Evolutionary conservation across 768 basidiomycete species (phyloP), one percentile per base, ranked within the genome.

Genomic region (Strobilomyces dryophilus): DNA sequence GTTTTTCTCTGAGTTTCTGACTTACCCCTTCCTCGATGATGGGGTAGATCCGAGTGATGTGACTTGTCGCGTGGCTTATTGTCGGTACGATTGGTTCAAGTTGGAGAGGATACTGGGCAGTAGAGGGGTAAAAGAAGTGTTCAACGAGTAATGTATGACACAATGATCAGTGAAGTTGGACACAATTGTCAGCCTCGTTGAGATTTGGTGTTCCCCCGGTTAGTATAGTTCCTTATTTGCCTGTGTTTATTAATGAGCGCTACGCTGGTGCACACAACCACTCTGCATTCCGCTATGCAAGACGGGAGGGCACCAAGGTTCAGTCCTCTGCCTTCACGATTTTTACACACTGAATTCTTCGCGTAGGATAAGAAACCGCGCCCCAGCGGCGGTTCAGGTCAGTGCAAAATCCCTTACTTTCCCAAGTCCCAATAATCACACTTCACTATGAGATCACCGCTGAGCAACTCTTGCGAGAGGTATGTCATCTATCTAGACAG

Each of bases 381-480:
- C 95, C 17, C 88, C 95, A 37, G 95, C 95, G 45, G 89, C 92
- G 54, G 79, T 98, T 55, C 93, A 95, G 72, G 92, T 90, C 47
- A 57, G 81, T 69, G 47, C 34, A 48, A 49, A 41, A 40, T 44
- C 14, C 24, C 15, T 50, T 15, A 8, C 21, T 17, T 18, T 12
- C 11, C 8, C 32, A 14, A 24, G 21, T 31, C 36, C 45, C 48
- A 24, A 29, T 54, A 58, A 56, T 69, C 46, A 62, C 53, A 31
- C 36, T 49, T 56, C 46, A 43, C 37, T 54, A 21, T 44, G 72
- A 98, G 92, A 95, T 98, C 73, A 98, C 97, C 53, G 92, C 97
- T 14, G 97, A 98, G 73, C 97, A 99, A 73, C 85, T 99, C 40
- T 78, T 99, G 10, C 87, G 97, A 63, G 97, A 99, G 77, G 91